Percentiles rank a stretch among this genome's conserved stretches.
These are phyloP conservation scores for Coelastrella sp. DNA, from an alignment of 139 green algal genomes.

Conservation along the genomic window DNA sequence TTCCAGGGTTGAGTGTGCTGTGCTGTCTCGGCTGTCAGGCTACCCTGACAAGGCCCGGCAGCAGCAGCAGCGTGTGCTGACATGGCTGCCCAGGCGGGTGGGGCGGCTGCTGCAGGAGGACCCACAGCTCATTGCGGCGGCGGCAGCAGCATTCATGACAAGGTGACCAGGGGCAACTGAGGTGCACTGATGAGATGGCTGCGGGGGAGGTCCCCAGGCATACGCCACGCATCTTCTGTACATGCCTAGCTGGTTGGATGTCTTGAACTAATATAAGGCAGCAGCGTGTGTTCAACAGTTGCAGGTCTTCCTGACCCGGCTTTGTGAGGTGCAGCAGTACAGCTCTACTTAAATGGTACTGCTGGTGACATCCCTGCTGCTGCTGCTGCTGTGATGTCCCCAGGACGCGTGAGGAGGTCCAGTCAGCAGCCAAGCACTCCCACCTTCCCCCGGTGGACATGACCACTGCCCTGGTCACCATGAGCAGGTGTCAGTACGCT, in stretches of 20 bases:
- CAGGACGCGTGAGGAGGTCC: conserved; percentile 63
- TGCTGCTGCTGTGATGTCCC: not conserved
- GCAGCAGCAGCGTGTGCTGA: conserved; percentile 56
- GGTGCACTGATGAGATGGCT: not conserved
- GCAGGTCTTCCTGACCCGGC: no score
- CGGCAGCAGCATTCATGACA: conserved; percentile 78
- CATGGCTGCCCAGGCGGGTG: conserved; percentile 62
- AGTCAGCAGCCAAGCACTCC: conserved; percentile 50
- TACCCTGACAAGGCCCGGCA: conserved; percentile 48
- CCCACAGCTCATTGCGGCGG: conserved; percentile 72
- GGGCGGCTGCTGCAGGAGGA: conserved; percentile 64
- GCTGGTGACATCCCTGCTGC: not conserved
- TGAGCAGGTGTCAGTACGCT: conserved; percentile 75
- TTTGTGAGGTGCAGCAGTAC: no score
- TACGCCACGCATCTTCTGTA: not conserved
- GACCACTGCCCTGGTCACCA: conserved; percentile 38
- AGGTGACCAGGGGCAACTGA: conserved; percentile 32
- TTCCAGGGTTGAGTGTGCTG: conserved; percentile 37
- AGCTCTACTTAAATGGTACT: no score
- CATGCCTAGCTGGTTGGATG: not conserved
- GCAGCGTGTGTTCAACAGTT: no score
- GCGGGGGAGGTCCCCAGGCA: not conserved
- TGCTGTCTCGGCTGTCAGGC: conserved; percentile 46
- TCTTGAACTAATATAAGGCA: no score
- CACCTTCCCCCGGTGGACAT: conserved; percentile 63